Evolutionary conservation across 495 filamentous ascomycete genomes (phyloP).

Genomic region (Penicillium atrosanguineum): DNA sequence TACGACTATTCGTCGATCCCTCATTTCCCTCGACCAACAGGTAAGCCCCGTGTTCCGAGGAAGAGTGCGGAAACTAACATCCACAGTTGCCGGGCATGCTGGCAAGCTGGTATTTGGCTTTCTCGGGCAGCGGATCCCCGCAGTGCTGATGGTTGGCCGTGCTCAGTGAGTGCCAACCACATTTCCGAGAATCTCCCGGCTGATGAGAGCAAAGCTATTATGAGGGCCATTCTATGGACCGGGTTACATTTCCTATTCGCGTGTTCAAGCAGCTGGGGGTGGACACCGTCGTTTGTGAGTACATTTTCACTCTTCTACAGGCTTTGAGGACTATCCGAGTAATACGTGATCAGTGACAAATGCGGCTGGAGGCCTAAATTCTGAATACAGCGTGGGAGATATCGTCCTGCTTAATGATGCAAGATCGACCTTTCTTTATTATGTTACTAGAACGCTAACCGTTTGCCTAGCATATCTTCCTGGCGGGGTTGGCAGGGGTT

Average conservation of each 20-base stretch:
- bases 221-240: slow-evolving; percentile 69
- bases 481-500: slow-evolving; percentile 66
- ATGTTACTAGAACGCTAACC: slow-evolving; percentile 23
- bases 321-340: neutral
- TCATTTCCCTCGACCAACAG: slow-evolving; percentile 62
- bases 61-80: slow-evolving; percentile 1
- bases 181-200: neutral
- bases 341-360: slow-evolving; percentile 59
- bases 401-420: slow-evolving; percentile 72
- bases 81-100: slow-evolving; percentile 64
- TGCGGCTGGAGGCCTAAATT: slow-evolving; percentile 71
- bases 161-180: slow-evolving; percentile 58
- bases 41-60: slow-evolving; percentile 38
- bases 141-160: slow-evolving; percentile 71
- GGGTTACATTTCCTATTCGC: slow-evolving; percentile 66
- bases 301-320: neutral
- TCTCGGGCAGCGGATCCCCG: slow-evolving; percentile 54
- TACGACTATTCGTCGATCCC: slow-evolving; percentile 63
- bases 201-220: slow-evolving; percentile 56
- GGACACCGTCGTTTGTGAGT: slow-evolving; percentile 59
- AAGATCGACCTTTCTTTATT: slow-evolving; percentile 16
- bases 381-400: slow-evolving; percentile 67
- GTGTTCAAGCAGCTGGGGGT: slow-evolving; percentile 69
- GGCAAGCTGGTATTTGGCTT: slow-evolving; percentile 72
- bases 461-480: slow-evolving; percentile 60